Conservation (phyloP, 1,284 basidiomycete species). For the Trichosporon sp. region DNA sequence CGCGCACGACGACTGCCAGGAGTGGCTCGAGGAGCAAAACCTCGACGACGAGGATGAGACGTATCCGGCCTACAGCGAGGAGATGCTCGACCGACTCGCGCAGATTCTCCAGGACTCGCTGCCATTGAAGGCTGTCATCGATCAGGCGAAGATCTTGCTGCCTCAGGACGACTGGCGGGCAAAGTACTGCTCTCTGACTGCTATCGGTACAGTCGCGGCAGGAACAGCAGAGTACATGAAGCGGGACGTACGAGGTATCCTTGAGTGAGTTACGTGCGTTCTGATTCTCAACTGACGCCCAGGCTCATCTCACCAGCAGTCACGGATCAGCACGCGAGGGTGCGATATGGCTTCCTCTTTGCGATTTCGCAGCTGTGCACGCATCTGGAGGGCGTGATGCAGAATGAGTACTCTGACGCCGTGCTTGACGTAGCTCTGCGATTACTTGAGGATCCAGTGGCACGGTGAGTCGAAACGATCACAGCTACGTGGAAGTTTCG, state of each 20-base stretch:
- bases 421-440: slow-evolving; percentile 62
- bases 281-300: slow-evolving; percentile 55
- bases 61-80: slow-evolving; percentile 69
- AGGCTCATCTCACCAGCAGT: slow-evolving; percentile 72
- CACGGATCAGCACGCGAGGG: slow-evolving; percentile 68
- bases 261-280: slow-evolving; percentile 4
- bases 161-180: slow-evolving; percentile 65
- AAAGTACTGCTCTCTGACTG: slow-evolving; percentile 70
- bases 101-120: slow-evolving; percentile 64
- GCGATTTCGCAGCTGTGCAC: slow-evolving; percentile 79
- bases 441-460: slow-evolving; percentile 66
- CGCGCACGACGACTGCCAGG: slow-evolving; percentile 52
- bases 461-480: slow-evolving; percentile 52
- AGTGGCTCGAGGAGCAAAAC: slow-evolving; percentile 61
- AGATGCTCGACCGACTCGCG: slow-evolving; percentile 67
- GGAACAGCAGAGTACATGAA: slow-evolving; percentile 25
- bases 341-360: slow-evolving; percentile 76
- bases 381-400: slow-evolving; percentile 58
- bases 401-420: slow-evolving; percentile 23
- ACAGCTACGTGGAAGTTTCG: too few relatives aligned
- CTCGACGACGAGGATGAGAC: slow-evolving; percentile 65
- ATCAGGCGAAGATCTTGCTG: slow-evolving; percentile 71
- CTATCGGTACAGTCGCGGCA: slow-evolving; percentile 30
- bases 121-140: slow-evolving; percentile 59
- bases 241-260: slow-evolving; percentile 1